phyloP scores from a whole-genome alignment of 371 early-diverging fungal species.

The Mucor velutinosus region DNA sequence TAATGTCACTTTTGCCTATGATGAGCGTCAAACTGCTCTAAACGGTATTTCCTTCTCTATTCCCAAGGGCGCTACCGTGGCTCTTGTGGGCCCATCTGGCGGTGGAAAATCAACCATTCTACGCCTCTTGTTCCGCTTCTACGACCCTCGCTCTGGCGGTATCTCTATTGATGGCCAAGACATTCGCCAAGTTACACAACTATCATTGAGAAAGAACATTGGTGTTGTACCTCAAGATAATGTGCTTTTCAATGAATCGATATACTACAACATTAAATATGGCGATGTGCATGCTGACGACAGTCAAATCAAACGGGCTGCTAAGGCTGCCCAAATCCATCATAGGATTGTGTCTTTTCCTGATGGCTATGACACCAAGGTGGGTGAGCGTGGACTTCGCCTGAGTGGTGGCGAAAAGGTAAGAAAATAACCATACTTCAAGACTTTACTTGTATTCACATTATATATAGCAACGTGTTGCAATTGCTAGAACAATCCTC shows the following conservation, averaged over 20 bases:
- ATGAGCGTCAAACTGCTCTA: conserved; percentile 64
- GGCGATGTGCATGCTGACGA: conserved; percentile 64
- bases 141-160: conserved; percentile 78
- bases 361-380: conserved; percentile 86
- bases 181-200: conserved; percentile 70
- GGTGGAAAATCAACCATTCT: conserved; percentile 91
- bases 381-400: conserved; percentile 92
- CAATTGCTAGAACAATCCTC: conserved; percentile 49
- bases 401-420: conserved; percentile 90
- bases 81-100: conserved; percentile 96
- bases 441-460: background rate
- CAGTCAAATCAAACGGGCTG: conserved; percentile 73
- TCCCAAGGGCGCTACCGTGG: conserved; percentile 70
- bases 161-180: conserved; percentile 92
- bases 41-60: conserved; percentile 80
- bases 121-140: conserved; percentile 90
- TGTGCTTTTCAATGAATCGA: conserved; percentile 82
- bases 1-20: conserved; percentile 84
- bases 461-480: conserved; percentile 64
- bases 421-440: background rate
- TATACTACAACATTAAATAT: conserved; percentile 82
- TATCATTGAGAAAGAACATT: conserved; percentile 66
- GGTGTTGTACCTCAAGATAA: conserved; percentile 91
- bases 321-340: conserved; percentile 83
- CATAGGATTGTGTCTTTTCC: conserved; percentile 67